These are phyloP conservation scores for Earliella scabrosa DNA, from an alignment of 1,284 basidiomycete genomes.

Conservation along the genomic window DNA sequence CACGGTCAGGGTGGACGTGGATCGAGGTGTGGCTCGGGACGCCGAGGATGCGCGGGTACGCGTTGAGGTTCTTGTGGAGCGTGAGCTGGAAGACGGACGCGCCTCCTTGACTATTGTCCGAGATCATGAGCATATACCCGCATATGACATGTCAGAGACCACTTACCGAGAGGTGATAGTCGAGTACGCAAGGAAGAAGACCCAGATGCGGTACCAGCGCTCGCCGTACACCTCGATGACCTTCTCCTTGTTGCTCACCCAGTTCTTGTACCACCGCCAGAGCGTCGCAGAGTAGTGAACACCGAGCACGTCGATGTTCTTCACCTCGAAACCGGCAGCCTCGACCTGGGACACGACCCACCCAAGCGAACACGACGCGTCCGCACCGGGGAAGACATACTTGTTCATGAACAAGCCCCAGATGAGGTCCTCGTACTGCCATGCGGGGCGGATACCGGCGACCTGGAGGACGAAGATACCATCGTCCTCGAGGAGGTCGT, in stretches of 20 bases:
- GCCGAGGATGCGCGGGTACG: conserved; percentile 86
- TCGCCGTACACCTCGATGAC: conserved; percentile 92
- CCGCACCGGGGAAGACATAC: conserved; percentile 97
- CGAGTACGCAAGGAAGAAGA: conserved; percentile 88
- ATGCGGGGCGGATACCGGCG: conserved; percentile 89
- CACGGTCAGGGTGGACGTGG: conserved; percentile 57
- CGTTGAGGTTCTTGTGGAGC: conserved; percentile 96
- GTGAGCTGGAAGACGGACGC: conserved; percentile 96
- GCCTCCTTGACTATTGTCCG: conserved; percentile 71
- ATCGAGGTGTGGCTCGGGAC: conserved; percentile 78
- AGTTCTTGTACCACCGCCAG: conserved; percentile 95
- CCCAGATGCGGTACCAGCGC: conserved; percentile 89
- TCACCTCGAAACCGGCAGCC: conserved; percentile 94
- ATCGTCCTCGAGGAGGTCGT: conserved; percentile 93
- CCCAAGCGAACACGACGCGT: conserved; percentile 92
- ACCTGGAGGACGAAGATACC: conserved; percentile 97
- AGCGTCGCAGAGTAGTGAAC: conserved; percentile 98
- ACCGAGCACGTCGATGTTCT: conserved; percentile 94
- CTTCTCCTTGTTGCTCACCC: conserved; percentile 89
- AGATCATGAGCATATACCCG: conserved; percentile 19
- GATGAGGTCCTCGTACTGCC: conserved; percentile 98
- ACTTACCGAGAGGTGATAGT: conserved; percentile 70
- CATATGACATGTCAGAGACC: not conserved
- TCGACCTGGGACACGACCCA: conserved; percentile 94
- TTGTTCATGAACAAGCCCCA: conserved; percentile 98